Evolutionary conservation across 73 alveolate species (phyloP).

Genomic region (Paramecium tetraurelia): DNA sequence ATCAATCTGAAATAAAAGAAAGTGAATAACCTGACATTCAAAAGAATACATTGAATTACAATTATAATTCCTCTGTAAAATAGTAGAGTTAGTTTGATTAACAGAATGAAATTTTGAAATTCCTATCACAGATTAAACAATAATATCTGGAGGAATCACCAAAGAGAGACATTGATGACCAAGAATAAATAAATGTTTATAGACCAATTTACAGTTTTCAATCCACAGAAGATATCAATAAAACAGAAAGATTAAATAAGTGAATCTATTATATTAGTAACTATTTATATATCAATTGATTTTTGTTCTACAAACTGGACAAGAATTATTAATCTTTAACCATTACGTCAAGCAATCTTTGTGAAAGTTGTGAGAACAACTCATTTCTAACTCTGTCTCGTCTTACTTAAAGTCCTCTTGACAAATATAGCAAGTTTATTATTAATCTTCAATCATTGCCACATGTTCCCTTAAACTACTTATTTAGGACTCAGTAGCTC

Average conservation of each 20-base stretch:
- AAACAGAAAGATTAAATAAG: neutral
- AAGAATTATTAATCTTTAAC: conserved; percentile 90
- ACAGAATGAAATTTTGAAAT: conserved; percentile 21
- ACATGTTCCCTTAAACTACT: conserved; percentile 50
- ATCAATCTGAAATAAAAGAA: neutral
- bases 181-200: neutral
- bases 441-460: conserved; percentile 41
- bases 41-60: neutral
- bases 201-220: conserved; percentile 5
- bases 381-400: conserved; percentile 69
- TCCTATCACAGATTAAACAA: neutral
- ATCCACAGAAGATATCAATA: neutral
- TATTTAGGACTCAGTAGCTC: conserved; percentile 15
- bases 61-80: neutral
- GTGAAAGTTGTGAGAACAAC: conserved; percentile 80
- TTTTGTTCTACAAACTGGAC: conserved; percentile 74
- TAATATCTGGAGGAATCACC: conserved; percentile 25
- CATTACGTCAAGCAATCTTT: conserved; percentile 81
- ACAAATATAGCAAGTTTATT: conserved; percentile 78
- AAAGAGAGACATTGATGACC: neutral
- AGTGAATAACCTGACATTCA: neutral
- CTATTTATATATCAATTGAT: neutral
- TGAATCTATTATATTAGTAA: neutral
- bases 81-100: neutral
- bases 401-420: conserved; percentile 76